phyloP scores from a whole-genome alignment of 345 rosid species.

The Capsella bursapastoris region DNA sequence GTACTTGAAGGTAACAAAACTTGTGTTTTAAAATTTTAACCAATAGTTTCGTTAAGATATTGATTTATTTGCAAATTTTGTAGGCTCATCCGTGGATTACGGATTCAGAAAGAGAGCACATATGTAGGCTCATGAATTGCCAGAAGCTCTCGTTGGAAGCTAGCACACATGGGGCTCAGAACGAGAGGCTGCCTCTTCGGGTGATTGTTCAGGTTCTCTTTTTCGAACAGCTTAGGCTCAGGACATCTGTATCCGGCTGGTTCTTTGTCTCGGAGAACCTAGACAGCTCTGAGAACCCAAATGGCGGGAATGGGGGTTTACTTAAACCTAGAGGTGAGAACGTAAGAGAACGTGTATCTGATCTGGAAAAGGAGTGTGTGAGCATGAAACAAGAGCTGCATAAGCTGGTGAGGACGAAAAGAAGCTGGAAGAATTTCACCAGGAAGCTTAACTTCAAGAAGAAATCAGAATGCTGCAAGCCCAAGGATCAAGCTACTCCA shows the following conservation, averaged over 20 bases:
- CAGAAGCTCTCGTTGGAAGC: constrained; percentile 87
- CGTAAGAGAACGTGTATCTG: constrained; percentile 63
- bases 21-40: not conserved
- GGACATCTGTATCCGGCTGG: constrained; percentile 78
- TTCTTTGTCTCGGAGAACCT: constrained; percentile 70
- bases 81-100: constrained; percentile 87
- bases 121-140: constrained; percentile 81
- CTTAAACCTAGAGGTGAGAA: constrained; percentile 41
- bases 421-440: constrained; percentile 63
- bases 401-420: constrained; percentile 59
- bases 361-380: constrained; percentile 71
- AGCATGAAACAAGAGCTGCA: constrained; percentile 70
- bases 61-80: constrained; percentile 4
- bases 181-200: constrained; percentile 80
- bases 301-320: constrained; percentile 40
- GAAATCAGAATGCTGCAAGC: constrained; percentile 60
- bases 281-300: constrained; percentile 52
- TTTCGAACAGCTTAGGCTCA: constrained; percentile 76
- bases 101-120: constrained; percentile 74
- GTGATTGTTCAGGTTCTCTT: constrained; percentile 78
- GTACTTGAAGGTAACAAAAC: constrained; percentile 63
- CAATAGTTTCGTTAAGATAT: not conserved
- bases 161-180: constrained; percentile 86
- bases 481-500: constrained; percentile 50
- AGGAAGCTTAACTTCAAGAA: constrained; percentile 57